Conservation (phyloP, 768 basidiomycete genomes). For the Sporobolomyces phaffii region DNA sequence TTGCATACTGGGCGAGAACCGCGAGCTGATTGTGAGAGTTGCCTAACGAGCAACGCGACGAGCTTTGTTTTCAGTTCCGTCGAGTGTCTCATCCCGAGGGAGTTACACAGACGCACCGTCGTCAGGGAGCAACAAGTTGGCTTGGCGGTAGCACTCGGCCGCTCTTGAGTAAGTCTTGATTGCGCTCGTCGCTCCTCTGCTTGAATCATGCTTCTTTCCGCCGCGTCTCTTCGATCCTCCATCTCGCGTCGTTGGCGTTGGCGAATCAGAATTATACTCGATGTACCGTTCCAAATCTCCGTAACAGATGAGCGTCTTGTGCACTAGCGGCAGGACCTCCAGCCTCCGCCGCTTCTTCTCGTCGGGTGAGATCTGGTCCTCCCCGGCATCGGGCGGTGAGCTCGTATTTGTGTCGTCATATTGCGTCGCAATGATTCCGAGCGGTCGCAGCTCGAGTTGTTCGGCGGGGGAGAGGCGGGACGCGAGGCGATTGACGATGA, state of each 20-base stretch:
- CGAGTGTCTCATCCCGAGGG: neutral
- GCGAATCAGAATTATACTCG: conserved; percentile 71
- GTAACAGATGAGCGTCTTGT: conserved; percentile 81
- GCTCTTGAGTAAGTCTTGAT: conserved; percentile 68
- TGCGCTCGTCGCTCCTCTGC: conserved; percentile 46
- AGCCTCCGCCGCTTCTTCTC: conserved; percentile 46
- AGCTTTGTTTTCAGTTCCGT: neutral
- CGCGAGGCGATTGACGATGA: conserved; percentile 67
- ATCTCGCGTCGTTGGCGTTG: conserved; percentile 46
- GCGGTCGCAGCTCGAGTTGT: conserved; percentile 49
- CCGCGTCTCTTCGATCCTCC: conserved; percentile 7
- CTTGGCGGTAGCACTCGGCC: conserved; percentile 75
- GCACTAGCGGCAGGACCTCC: conserved; percentile 63
- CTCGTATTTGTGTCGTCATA: neutral
- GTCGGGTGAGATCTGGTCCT: conserved; percentile 43
- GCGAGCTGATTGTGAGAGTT: conserved; percentile 95
- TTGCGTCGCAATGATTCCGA: conserved; percentile 51
- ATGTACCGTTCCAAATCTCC: conserved; percentile 92
- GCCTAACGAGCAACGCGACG: conserved; percentile 33
- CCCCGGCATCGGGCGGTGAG: neutral
- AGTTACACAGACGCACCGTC: conserved; percentile 55
- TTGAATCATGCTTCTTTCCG: conserved; percentile 24
- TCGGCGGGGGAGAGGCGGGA: conserved; percentile 3
- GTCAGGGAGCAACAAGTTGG: conserved; percentile 69
- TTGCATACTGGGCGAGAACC: conserved; percentile 76